These are phyloP conservation scores for Raphanus hybrid DNA, from an alignment of 441 rosid species.

Conservation along the genomic window DNA sequence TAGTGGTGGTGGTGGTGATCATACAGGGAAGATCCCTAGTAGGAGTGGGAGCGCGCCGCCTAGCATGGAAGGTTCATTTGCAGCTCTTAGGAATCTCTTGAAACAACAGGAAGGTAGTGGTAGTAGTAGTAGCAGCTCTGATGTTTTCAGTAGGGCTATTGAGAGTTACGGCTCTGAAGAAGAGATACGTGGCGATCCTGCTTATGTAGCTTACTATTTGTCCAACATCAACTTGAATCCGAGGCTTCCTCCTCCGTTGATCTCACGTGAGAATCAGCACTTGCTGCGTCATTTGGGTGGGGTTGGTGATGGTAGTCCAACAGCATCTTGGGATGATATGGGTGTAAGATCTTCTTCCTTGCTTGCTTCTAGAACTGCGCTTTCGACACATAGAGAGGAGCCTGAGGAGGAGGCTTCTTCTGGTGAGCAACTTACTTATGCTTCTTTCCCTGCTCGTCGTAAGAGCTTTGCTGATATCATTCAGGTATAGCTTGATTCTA, in stretches of 20 bases:
- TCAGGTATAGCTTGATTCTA: constrained; percentile 60
- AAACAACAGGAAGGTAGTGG: constrained; percentile 56
- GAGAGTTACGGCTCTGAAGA: constrained; percentile 59
- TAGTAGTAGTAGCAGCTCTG: constrained; percentile 44
- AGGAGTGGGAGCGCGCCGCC: constrained; percentile 98
- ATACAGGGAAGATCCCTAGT: constrained; percentile 54
- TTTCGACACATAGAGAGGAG: constrained; percentile 78
- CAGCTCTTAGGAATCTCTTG: constrained; percentile 74
- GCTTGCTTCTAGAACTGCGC: constrained; percentile 57
- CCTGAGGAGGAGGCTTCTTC: constrained; percentile 75
- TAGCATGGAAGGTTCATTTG: constrained; percentile 92
- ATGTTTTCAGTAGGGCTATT: constrained; percentile 58
- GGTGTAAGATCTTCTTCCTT: constrained; percentile 47
- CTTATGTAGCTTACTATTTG: constrained; percentile 62
- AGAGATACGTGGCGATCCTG: constrained; percentile 64
- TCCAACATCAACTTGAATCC: constrained; percentile 73
- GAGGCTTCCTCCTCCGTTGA: constrained; percentile 71
- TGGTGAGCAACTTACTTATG: constrained; percentile 43
- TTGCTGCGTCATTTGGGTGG: constrained; percentile 72
- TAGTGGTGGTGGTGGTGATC: constrained; percentile 44
- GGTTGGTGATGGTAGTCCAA: constrained; percentile 54
- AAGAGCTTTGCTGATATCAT: constrained; percentile 90
- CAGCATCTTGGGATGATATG: constrained; percentile 59
- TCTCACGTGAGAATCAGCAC: constrained; percentile 63
- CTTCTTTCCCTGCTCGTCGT: constrained; percentile 61